Conservation (phyloP, 1,139 yeast genomes). For the Geotrichum citri-aurantii region DNA sequence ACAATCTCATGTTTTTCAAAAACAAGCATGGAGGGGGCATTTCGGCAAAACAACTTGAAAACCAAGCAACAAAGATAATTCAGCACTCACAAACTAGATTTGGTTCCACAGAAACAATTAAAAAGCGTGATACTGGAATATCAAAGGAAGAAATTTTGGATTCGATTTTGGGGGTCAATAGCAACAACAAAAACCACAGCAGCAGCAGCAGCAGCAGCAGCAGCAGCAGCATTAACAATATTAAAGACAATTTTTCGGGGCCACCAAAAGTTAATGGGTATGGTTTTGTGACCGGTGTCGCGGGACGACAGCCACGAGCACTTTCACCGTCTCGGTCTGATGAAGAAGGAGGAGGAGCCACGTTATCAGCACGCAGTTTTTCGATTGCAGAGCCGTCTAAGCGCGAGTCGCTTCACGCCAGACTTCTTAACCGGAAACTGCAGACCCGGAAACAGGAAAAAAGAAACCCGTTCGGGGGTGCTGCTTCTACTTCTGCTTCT, state of each 20-base stretch:
- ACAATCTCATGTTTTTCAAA: conserved; percentile 27
- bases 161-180: not conserved
- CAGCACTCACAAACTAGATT: conserved; percentile 23
- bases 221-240: too few species aligned
- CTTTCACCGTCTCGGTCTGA: not conserved
- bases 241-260: not conserved
- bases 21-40: conserved; percentile 15
- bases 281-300: conserved; percentile 20
- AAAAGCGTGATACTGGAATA: not conserved
- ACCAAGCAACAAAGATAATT: conserved; percentile 19
- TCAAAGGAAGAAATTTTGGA: not conserved
- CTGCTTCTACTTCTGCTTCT: too few species aligned
- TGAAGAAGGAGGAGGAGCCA: too few species aligned
- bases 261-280: conserved; percentile 19
- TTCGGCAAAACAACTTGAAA: conserved; percentile 5
- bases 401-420: conserved; percentile 20
- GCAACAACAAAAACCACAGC: too few species aligned
- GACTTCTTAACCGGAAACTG: conserved; percentile 18
- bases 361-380: not conserved
- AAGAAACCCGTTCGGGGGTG: not conserved
- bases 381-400: conserved; percentile 20
- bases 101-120: not conserved
- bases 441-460: conserved; percentile 16
- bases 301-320: not conserved
- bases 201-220: too few species aligned